A percentile compares a stretch with the other conserved stretches of the same genome.
phyloP scores from a whole-genome alignment of 768 basidiomycete species.

The Porpolomopsis calyptriformis region DNA sequence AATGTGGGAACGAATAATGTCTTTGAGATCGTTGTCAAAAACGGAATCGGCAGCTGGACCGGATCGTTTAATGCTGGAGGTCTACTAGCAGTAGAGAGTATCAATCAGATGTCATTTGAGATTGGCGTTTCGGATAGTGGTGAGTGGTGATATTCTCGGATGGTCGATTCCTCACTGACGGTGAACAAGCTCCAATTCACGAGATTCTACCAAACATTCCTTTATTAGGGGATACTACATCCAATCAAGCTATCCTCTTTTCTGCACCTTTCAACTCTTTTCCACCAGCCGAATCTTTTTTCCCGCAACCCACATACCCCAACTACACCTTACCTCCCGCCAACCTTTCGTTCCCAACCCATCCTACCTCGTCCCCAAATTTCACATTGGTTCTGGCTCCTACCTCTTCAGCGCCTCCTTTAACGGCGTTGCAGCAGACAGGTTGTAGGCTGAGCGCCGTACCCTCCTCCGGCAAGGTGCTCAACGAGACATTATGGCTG shows the following conservation, averaged over 20 bases:
- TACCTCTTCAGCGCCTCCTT: constrained; percentile 27
- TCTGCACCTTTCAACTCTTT: constrained; percentile 43
- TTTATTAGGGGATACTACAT: constrained; percentile 62
- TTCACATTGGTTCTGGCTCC: constrained; percentile 47
- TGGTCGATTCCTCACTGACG: background rate
- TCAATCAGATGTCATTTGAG: constrained; percentile 39
- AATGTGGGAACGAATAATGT: constrained; percentile 26
- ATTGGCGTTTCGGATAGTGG: constrained; percentile 43
- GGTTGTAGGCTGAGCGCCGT: constrained; percentile 45
- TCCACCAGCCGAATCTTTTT: constrained; percentile 22
- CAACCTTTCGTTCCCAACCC: constrained; percentile 33
- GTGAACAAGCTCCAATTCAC: constrained; percentile 37
- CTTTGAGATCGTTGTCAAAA: constrained; percentile 36
- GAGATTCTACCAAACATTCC: constrained; percentile 33
- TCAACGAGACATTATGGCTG: constrained; percentile 45
- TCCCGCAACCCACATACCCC: constrained; percentile 34
- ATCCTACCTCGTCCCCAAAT: constrained; percentile 35
- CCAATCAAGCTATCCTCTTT: constrained; percentile 63
- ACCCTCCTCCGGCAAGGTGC: constrained; percentile 27
- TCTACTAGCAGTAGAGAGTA: constrained; percentile 36
- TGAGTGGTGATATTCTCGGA: constrained; percentile 11
- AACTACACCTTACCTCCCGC: constrained; percentile 66
- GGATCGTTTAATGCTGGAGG: constrained; percentile 39
- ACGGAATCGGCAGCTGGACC: constrained; percentile 45
- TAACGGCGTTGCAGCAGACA: constrained; percentile 40